Base-by-base conservation (phyloP, 345 rosid species). In the Xanthoceras sorbifolium region DNA sequence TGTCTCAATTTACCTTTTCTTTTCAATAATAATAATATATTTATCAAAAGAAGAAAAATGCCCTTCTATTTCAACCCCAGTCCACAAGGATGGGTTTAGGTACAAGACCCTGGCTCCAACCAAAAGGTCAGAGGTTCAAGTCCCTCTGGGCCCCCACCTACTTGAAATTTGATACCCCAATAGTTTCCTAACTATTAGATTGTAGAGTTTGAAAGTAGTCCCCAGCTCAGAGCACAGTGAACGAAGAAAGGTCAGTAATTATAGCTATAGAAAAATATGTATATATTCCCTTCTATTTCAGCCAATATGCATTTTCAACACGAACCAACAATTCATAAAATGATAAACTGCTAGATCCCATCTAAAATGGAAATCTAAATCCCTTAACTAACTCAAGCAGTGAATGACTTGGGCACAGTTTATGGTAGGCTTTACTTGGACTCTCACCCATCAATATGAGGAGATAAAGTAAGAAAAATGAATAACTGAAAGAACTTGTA, bases 231-330 rank as follows among this genome's bases (percentile, higher is more conserved):
- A n/a, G 25, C 60, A 54, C 52, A 20, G 25, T 5, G 8, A 20
- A 54, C 22, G 22, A 54, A 54, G n/a, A 20, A 6, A 0, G 25
- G n/a, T 54, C 9, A 54, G 6, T 6, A 54, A 6, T 54, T 54
- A 54, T 54, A n/a, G 22, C n/a, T n/a, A 54, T 5, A 1, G 18
- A n/a, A 46, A 46, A 46, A 46, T 1, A 54, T 7, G 9, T n/a
- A 54, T 54, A 72, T 6, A 52, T 22, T 29, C 23, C 29, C 66
- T 23, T 14, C 50, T 22, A 15, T 17, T 60, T 59, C 17, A 9
- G 32, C 62, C 12, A 71, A 57, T 34, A 31, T 36, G 50, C 50
- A 71, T 34, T 32, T 34, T 55, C 46, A 71, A 48, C 31, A 68
- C 44, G 38, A 38, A 12, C 34, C 22, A 34, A n/a, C 20, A n/a